Evolutionary conservation across 805 yeast genomes (phyloP).

Genomic region (Saccharomycopsis fermentans): DNA sequence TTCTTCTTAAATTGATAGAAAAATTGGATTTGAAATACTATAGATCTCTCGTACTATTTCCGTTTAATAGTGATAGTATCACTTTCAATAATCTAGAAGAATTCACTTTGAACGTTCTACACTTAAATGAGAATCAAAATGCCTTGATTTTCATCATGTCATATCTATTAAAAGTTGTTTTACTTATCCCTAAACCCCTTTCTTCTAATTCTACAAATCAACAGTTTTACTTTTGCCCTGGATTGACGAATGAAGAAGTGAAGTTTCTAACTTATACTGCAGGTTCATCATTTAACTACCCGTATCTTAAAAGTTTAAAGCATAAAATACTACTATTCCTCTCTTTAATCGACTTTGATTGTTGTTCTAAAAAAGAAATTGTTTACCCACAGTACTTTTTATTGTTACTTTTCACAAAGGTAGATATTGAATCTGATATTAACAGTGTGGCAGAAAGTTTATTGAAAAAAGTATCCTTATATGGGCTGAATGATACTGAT

Average conservation of each 20-base stretch:
- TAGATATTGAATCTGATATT: slow-evolving; percentile 46
- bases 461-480: slow-evolving; percentile 34
- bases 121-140: slow-evolving; percentile 9
- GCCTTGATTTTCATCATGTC: slow-evolving; percentile 39
- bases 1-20: slow-evolving; percentile 47
- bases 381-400: slow-evolving; percentile 29
- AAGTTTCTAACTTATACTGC: slow-evolving; percentile 60
- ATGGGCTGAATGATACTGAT: not conserved
- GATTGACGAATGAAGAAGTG: slow-evolving; percentile 46
- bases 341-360: slow-evolving; percentile 22
- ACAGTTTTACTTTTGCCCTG: slow-evolving; percentile 45
- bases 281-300: slow-evolving; percentile 47
- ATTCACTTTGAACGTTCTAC: slow-evolving; percentile 9
- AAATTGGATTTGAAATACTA: slow-evolving; percentile 3
- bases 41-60: not conserved
- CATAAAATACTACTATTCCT: slow-evolving; percentile 33
- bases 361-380: not conserved
- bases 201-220: slow-evolving; percentile 24
- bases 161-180: slow-evolving; percentile 45
- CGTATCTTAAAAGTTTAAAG: slow-evolving; percentile 35
- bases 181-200: slow-evolving; percentile 39
- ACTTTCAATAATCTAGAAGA: slow-evolving; percentile 6
- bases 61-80: not conserved
- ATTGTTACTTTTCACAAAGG: slow-evolving; percentile 52
- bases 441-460: slow-evolving; percentile 44